These are phyloP conservation scores for Centella asiatica DNA, from an alignment of 129 eudicot species.

Conservation along the genomic window DNA sequence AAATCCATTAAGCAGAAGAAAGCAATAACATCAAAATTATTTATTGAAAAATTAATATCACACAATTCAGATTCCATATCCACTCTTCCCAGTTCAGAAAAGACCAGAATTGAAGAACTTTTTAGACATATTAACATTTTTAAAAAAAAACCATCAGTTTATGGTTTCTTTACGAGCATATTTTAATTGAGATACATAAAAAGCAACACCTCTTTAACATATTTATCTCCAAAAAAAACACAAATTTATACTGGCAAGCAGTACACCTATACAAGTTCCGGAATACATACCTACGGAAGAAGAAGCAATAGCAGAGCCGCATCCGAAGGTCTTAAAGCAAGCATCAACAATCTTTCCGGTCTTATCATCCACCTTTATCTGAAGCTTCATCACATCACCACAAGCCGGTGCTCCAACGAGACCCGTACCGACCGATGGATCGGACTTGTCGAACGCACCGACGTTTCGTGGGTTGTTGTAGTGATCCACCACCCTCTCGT, in stretches of 20 bases:
- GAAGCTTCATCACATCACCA: slow-evolving; percentile 95
- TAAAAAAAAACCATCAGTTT: no score
- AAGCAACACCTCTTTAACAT: not conserved
- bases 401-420: slow-evolving; percentile 98
- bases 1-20: no score
- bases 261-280: not conserved
- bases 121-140: no score
- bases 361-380: slow-evolving; percentile 67
- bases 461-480: slow-evolving; percentile 92
- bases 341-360: slow-evolving; percentile 80
- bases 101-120: no score
- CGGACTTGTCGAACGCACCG: slow-evolving; percentile 86
- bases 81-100: no score
- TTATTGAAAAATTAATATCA: no score
- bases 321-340: slow-evolving; percentile 81
- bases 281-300: slow-evolving; percentile 76
- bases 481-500: slow-evolving; percentile 95
- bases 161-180: not conserved
- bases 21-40: no score
- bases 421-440: slow-evolving; percentile 84
- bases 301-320: slow-evolving; percentile 95
- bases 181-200: not conserved
- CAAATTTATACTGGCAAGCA: not conserved
- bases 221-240: not conserved
- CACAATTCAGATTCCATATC: no score